Evolutionary conservation across 2,329 filamentous ascomycete species (phyloP).

Genomic region (Aspergillus hiratsukae): DNA sequence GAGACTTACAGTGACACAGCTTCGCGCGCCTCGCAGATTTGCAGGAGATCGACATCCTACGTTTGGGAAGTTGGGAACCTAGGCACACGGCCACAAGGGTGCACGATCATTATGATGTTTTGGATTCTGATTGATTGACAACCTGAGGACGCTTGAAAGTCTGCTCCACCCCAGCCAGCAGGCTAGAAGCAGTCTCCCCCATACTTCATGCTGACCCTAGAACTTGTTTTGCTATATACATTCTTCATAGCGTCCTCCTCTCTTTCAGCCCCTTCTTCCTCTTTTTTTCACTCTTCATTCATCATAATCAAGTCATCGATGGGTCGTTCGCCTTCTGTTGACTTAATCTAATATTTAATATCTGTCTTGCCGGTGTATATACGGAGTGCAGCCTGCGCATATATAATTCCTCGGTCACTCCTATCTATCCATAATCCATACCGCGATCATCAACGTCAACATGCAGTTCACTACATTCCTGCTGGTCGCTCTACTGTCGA

Average conservation of each 20-base stretch:
- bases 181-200: background rate
- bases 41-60: background rate
- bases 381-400: slow-evolving; percentile 1
- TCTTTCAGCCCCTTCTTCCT: background rate
- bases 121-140: background rate
- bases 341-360: background rate
- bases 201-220: background rate
- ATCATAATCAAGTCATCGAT: background rate
- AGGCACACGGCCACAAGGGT: background rate
- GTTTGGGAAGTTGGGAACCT: background rate
- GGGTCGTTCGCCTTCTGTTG: background rate
- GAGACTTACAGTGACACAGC: background rate
- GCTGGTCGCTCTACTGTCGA: slow-evolving; percentile 21
- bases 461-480: slow-evolving; percentile 29
- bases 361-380: background rate
- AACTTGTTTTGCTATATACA: background rate
- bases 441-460: slow-evolving; percentile 5
- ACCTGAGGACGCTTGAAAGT: background rate
- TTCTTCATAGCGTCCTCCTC: background rate
- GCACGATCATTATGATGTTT: background rate
- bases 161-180: background rate
- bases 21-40: background rate
- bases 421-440: background rate
- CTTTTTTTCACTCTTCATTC: background rate
- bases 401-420: background rate